Base-by-base conservation (phyloP, 768 basidiomycete species). In the Mycena rosella region DNA sequence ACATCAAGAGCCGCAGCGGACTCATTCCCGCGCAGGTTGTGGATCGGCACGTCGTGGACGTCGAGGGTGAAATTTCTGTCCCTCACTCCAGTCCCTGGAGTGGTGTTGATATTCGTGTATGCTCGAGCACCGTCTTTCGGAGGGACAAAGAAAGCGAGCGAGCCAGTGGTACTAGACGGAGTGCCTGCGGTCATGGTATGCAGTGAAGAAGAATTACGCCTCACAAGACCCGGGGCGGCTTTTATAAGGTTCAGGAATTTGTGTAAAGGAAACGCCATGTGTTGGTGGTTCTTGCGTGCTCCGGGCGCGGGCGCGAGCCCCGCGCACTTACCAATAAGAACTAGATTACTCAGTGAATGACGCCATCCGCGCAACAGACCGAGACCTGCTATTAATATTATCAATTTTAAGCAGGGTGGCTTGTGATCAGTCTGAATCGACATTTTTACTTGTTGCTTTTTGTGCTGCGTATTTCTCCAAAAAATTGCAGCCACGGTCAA, bases 61-160 rank as follows among this genome's bases (percentile, higher is more conserved):
- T 75, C 77, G 2, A 36, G 45, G 4, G 45, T 58, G 65, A 72
- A 82, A 72, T 89, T 89, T 15, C 69, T 72, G 27, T 73, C 71
- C 22, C 77, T 76, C 26, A 76, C 72, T 17, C 85, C 84, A 10
- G 78, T 80, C 1, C 27, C 63, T 7, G 81, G 67, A 63, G 81
- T 77, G 17, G 69, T 69, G 64, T 83, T 81, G 66, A 82, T 79
- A 36, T 71, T 72, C 49, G 70, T 74, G 73, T 78, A 87, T 1
- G 85, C 82, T 22, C 75, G 78, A 17, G 74, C 78, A 10, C 85
- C 85, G 59, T 83, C 78, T 15, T 65, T 32, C 13, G 85, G 82
- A 1, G 79, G 78, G 14, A 76, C 60, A 53, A 74, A 77, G 76
- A 85, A 88, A 20, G 59, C 44, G 36, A 88, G 77, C 17, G 72